Evolutionary conservation across 257 asterid species (phyloP).

Genomic region (Ajuga chamaepitys): DNA sequence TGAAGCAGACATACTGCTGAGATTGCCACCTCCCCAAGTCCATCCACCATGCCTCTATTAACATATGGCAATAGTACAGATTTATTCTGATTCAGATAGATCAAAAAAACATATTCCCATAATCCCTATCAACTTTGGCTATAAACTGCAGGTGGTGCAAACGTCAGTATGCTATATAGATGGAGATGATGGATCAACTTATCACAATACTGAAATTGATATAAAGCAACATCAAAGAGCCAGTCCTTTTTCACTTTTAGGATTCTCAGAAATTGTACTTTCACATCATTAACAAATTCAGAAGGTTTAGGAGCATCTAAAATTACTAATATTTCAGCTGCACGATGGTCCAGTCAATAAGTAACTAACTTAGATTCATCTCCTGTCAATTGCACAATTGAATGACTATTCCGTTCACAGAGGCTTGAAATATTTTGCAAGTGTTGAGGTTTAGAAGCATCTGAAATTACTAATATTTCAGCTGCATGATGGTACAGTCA

Average conservation of each 20-base stretch:
- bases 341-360: not conserved
- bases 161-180: not conserved
- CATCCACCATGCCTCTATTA: slow-evolving; percentile 93
- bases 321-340: not conserved
- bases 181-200: not conserved
- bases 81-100: not conserved
- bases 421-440: not conserved
- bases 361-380: not conserved
- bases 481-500: not conserved
- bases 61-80: slow-evolving; percentile 9
- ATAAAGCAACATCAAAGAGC: not conserved
- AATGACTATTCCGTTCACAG: not conserved
- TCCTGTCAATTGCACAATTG: not conserved
- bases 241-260: not conserved
- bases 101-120: not conserved
- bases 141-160: not conserved
- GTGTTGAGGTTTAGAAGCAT: not conserved
- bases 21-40: slow-evolving; percentile 98
- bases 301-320: not conserved
- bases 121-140: slow-evolving; percentile 2
- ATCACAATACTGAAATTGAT: slow-evolving; percentile 1
- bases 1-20: slow-evolving; percentile 99
- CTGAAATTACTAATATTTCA: not conserved
- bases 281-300: not conserved
- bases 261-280: not conserved